Conservation (phyloP, 2,329 filamentous ascomycete genomes). For the Colletotrichum filicis region DNA sequence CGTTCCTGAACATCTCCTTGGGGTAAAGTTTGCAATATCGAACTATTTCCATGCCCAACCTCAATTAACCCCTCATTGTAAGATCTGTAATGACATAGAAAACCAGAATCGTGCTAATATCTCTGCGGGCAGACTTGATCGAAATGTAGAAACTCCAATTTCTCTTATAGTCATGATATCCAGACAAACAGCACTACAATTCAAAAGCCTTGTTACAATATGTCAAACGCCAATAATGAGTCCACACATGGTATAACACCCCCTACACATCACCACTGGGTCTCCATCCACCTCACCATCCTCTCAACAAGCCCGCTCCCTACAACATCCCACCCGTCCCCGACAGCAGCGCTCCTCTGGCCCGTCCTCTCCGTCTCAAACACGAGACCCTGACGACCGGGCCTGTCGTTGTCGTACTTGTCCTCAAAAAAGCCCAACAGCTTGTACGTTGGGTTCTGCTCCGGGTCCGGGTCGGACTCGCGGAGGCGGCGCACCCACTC, state of each 20-base stretch:
- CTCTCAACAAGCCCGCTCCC: constrained; percentile 49
- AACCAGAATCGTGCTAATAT: neutral
- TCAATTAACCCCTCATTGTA: neutral
- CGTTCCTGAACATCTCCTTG: neutral
- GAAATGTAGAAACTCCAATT: too few relatives aligned
- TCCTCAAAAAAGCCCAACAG: constrained; percentile 61
- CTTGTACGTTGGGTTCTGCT: constrained; percentile 62
- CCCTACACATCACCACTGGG: constrained; percentile 31
- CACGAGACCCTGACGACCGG: constrained; percentile 47
- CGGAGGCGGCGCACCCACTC: constrained; percentile 59
- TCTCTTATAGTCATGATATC: neutral
- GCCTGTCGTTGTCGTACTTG: constrained; percentile 60
- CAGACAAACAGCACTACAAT: neutral
- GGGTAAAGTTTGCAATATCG: neutral
- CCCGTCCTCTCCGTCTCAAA: constrained; percentile 51
- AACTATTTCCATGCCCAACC: neutral
- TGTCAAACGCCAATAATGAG: constrained; percentile 9
- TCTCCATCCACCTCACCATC: constrained; percentile 48
- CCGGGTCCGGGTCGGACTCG: constrained; percentile 57
- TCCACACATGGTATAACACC: neutral
- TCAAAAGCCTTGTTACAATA: neutral
- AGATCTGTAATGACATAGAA: neutral
- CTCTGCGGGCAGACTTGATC: neutral
- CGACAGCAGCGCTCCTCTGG: constrained; percentile 45
- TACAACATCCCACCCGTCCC: constrained; percentile 48